Evolutionary conservation across 1,284 basidiomycete species (phyloP).

Genomic region (Tilletia walkeri): DNA sequence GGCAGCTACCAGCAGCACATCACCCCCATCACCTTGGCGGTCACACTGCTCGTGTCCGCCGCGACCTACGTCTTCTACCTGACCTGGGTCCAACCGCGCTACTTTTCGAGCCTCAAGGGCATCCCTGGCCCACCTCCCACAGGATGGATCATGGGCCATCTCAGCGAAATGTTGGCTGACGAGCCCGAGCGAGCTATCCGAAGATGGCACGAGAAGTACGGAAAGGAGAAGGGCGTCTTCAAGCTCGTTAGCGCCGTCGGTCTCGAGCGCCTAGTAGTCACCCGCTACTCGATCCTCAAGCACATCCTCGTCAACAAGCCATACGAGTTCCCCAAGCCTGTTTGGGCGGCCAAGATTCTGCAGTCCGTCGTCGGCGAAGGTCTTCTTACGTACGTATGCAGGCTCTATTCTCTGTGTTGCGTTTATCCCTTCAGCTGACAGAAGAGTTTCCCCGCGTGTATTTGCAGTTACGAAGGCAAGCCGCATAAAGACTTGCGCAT

Average conservation of each 20-base stretch:
- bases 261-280: conserved; percentile 30
- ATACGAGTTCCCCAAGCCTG: conserved; percentile 35
- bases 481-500: conserved; percentile 41
- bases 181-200: conserved; percentile 28
- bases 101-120: conserved; percentile 32
- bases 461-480: conserved; percentile 26
- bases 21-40: background rate
- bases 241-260: conserved; percentile 33
- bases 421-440: background rate
- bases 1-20: conserved; percentile 1
- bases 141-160: conserved; percentile 29
- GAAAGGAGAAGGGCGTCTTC: conserved; percentile 25
- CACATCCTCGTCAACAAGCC: conserved; percentile 39
- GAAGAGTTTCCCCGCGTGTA: background rate
- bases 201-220: conserved; percentile 30
- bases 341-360: conserved; percentile 31
- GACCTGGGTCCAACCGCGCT: conserved; percentile 29
- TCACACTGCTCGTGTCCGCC: background rate
- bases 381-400: conserved; percentile 30
- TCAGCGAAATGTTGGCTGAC: conserved; percentile 24
- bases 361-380: conserved; percentile 39
- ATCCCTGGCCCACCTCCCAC: conserved; percentile 33
- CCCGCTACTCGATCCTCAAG: conserved; percentile 29
- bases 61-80: conserved; percentile 26
- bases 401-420: background rate